Percentiles rank a stretch among this genome's conserved stretches.
phyloP scores from a whole-genome alignment of 2,329 filamentous ascomycete species.

The Knoxdaviesia proteae region DNA sequence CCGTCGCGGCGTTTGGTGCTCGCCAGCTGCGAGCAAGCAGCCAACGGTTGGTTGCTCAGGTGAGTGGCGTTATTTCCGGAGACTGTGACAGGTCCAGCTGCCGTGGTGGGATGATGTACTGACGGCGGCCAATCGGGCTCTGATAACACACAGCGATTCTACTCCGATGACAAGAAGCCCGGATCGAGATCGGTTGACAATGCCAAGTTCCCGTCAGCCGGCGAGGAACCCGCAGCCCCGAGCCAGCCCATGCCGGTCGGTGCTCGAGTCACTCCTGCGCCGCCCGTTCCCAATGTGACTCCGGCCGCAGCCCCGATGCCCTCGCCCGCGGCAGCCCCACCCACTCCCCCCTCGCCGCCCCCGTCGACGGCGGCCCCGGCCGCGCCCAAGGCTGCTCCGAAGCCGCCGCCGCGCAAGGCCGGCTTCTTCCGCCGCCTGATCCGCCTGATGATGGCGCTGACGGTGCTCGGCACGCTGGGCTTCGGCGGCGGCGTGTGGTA shows the following conservation, averaged over 20 bases:
- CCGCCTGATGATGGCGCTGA: slow-evolving; percentile 55
- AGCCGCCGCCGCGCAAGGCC: slow-evolving; percentile 31
- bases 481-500: slow-evolving; percentile 86
- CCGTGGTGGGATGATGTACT: no score
- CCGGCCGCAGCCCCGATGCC: slow-evolving; percentile 7
- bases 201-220: slow-evolving; percentile 20
- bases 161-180: slow-evolving; percentile 31
- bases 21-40: slow-evolving; percentile 32
- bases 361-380: slow-evolving; percentile 4
- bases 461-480: slow-evolving; percentile 54
- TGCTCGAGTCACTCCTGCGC: no score
- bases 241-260: no score
- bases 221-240: slow-evolving; percentile 1
- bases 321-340: slow-evolving; percentile 8
- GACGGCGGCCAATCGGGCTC: no score
- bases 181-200: slow-evolving; percentile 16
- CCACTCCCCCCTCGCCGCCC: slow-evolving; percentile 16
- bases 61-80: no score
- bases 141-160: slow-evolving; percentile 25
- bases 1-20: slow-evolving; percentile 27
- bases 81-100: no score
- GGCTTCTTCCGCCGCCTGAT: slow-evolving; percentile 51
- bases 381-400: slow-evolving; percentile 5
- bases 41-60: no score
- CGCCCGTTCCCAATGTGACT: no score